Base-by-base conservation (phyloP, 202 grass and related monocot genomes). In the Brachypodium distachyon region DNA sequence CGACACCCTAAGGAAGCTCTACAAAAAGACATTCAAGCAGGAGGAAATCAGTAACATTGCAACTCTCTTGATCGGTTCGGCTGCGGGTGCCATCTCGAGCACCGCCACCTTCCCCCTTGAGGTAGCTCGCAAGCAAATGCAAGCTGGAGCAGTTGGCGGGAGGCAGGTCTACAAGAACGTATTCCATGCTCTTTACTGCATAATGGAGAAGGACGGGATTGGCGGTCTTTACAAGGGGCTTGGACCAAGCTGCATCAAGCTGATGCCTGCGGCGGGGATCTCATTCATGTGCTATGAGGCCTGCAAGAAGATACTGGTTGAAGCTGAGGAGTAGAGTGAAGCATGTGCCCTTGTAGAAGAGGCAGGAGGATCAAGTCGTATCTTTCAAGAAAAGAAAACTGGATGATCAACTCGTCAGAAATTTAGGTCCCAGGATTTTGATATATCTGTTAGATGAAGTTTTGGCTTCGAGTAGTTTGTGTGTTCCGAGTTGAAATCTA, bases 211-310 rank as follows among this genome's bases (percentile, higher is more conserved):
- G 16, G 94, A 93, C 57, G 94, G 94, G 52, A 52, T 93, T 5
- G 75, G 78, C 0, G 94, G 94, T 6, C 86, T 91, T 70, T 97
- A 97, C 67, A 97, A 91, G 78, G 94, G 90, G 0, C 82, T 97
- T n/a, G 94, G 88, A 2, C 90, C 94, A 4, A 97, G 94, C 84
- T 91, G 88, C 78, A 97, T 93, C 75, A 97, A 97, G 83, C 53
- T 93, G 33, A 90, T 97, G 75, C 94, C 94, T 71, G 94, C 94
- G 11, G 88, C 94, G 0, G 94, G 94, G 44, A 97, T 97, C 69
- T 93, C 94, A 0, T 97, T 97, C 86, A 93, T 97, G 94, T 97
- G 94, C 82, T 97, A 97, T 12, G 90, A 97, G 73, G 84, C 91
- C 22, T 97, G 94, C 73, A 93, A 97, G 86, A 93, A 97, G 76